Evolutionary conservation across 2,329 filamentous ascomycete species (phyloP).

Genomic region (Ophiostoma himal-ulmi): DNA sequence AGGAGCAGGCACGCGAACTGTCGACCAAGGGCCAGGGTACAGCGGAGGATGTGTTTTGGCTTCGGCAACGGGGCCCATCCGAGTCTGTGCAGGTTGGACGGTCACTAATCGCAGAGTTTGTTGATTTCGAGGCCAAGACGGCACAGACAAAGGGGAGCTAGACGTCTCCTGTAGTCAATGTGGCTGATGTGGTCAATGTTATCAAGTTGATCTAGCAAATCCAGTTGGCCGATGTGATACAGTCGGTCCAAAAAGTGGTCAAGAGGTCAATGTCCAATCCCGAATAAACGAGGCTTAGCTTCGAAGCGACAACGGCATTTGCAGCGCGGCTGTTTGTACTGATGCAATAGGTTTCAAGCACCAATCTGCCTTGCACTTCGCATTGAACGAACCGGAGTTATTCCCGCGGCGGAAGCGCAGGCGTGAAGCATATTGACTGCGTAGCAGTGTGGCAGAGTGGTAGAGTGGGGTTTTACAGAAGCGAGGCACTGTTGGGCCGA

Average conservation of each 20-base stretch:
- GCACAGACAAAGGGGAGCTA: background rate
- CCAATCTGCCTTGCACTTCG: background rate
- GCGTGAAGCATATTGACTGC: background rate
- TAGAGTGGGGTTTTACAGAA: background rate
- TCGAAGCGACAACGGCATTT: background rate
- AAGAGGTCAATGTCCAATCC: background rate
- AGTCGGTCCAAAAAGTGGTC: background rate
- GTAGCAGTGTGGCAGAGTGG: background rate
- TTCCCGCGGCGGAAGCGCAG: background rate
- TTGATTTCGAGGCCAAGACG: background rate
- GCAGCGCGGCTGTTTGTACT: background rate
- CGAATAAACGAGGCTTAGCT: background rate
- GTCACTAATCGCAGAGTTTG: slow-evolving; percentile 45
- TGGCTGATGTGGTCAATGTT: background rate
- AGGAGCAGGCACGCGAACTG: slow-evolving; percentile 55
- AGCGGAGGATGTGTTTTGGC: slow-evolving; percentile 55
- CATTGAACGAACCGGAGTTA: background rate
- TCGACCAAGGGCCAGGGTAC: slow-evolving; percentile 44
- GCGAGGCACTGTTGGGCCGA: background rate
- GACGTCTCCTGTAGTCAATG: background rate
- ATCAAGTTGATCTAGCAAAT: background rate
- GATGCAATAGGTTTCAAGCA: background rate
- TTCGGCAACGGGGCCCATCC: slow-evolving; percentile 51
- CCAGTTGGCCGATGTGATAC: background rate
- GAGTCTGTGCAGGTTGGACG: slow-evolving; percentile 55